These are phyloP conservation scores for Tillandsia fasciculata DNA, from an alignment of 176 grass and related monocot species.

Conservation along the genomic window DNA sequence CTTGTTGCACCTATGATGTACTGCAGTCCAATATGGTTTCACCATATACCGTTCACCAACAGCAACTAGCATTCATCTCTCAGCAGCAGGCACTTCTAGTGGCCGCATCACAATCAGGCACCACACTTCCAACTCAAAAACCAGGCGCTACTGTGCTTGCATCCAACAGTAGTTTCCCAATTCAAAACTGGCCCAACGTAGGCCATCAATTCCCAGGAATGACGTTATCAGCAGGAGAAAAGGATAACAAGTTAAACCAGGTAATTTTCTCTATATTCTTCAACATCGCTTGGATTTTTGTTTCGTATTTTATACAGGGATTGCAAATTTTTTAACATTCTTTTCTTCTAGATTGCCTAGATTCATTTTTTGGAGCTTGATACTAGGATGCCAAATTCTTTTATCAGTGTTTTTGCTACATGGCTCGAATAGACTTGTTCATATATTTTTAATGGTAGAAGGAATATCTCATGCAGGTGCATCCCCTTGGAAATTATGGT, in stretches of 20 bases:
- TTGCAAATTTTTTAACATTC: too few relatives aligned
- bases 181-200: conserved; percentile 25
- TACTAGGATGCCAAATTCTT: background rate
- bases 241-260: background rate
- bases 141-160: conserved; percentile 10
- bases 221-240: background rate
- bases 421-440: background rate
- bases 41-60: conserved; percentile 37
- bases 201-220: conserved; percentile 23
- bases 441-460: background rate
- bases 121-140: background rate
- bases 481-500: conserved; percentile 10
- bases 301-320: background rate
- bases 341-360: background rate
- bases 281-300: background rate
- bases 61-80: conserved; percentile 24
- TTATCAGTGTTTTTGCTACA: background rate
- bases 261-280: background rate
- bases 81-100: conserved; percentile 32
- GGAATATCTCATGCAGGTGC: background rate
- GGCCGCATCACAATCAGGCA: conserved; percentile 17
- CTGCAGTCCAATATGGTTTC: conserved; percentile 29
- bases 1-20: background rate
- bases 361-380: background rate
- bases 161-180: conserved; percentile 7